Evolutionary conservation across 306 rosid species (phyloP), one percentile per base, ranked within the genome.

Genomic region (Dicorynia guianensis): DNA sequence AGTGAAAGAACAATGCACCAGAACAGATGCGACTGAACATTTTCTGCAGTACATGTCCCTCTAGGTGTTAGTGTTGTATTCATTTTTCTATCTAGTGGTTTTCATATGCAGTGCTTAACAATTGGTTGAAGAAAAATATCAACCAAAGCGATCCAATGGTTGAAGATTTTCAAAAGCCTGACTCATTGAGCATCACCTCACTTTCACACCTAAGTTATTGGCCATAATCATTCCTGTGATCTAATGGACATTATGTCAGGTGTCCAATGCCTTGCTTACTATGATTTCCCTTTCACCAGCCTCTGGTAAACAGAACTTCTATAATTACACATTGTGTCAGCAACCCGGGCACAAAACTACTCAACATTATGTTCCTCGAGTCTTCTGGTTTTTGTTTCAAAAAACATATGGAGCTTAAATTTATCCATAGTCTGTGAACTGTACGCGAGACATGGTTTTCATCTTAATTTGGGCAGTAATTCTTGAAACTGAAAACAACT

Each of bases 261-360:
- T 38, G 13, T 38, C 67, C 49, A 39, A 62, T 15, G 65, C 20
- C 38, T 61, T 39, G 48, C 48, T 25, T 4, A 19, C 15, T 36
- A 5, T 11, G 42, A 6, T 63, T 63, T 17, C 47, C 67, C 67
- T 6, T 36, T n/a, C 14, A 36, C 44, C 33, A 11, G 19, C 34
- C 14, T 42, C 12, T 18, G 20, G 1, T 19, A 13, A 4, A 6
- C 54, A 6, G 6, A 44, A 4, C 20, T 46, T 57, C 36, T 25
- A 50, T 65, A 65, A 15, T 65, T 71, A 1, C 25, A 42, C 8
- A 13, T 71, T 62, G 50, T 61, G 44, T 74, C 59, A 19, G 44
- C 61, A 74, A 49, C 18, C 49, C 15, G 15, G 25, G 20, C 8
- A 67, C 35, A 20, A 43, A 14, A 44, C 53, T 34, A 48, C 43